A percentile compares a stretch with the other conserved stretches of the same genome.
Evolutionary conservation across 2,329 filamentous ascomycete species (phyloP).

Genomic region (Nemania diffusa): DNA sequence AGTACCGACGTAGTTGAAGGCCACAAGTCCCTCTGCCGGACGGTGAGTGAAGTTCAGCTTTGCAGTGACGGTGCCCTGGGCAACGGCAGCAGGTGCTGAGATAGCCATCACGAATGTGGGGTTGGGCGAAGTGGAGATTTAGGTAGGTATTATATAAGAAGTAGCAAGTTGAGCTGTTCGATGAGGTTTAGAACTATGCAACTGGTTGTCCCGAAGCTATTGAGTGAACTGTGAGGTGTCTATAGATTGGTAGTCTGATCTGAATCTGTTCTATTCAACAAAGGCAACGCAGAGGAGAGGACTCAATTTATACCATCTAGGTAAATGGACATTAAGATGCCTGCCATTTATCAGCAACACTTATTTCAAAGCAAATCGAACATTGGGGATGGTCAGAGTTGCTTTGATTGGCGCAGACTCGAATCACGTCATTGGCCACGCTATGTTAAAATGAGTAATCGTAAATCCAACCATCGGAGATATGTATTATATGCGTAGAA

Average conservation of each 20-base stretch:
- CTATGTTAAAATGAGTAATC: constrained; percentile 19
- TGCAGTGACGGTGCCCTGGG: constrained; percentile 70
- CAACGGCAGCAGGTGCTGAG: constrained; percentile 51
- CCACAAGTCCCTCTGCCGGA: constrained; percentile 67
- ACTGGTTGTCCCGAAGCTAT: neutral
- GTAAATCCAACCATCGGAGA: neutral
- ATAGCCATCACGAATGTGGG: constrained; percentile 52
- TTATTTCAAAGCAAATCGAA: constrained; percentile 34
- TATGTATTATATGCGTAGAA: too few relatives aligned
- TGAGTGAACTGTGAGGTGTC: constrained; percentile 10
- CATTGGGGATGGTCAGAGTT: constrained; percentile 12
- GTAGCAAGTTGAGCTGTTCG: neutral
- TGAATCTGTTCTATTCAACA: neutral
- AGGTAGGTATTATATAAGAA: neutral
- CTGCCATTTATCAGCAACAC: constrained; percentile 32
- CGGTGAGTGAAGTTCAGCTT: constrained; percentile 73
- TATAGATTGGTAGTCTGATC: neutral
- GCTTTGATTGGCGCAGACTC: constrained; percentile 24
- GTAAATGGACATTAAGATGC: neutral
- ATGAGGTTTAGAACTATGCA: neutral
- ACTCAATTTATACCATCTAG: constrained; percentile 17
- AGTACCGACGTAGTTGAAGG: constrained; percentile 74
- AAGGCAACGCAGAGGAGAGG: neutral
- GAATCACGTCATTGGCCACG: constrained; percentile 31
- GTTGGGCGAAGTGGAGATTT: constrained; percentile 1